Percentiles rank a stretch among this genome's conserved stretches.
phyloP scores from a whole-genome alignment of 1,284 basidiomycete species.

The Ganoderma boninense region DNA sequence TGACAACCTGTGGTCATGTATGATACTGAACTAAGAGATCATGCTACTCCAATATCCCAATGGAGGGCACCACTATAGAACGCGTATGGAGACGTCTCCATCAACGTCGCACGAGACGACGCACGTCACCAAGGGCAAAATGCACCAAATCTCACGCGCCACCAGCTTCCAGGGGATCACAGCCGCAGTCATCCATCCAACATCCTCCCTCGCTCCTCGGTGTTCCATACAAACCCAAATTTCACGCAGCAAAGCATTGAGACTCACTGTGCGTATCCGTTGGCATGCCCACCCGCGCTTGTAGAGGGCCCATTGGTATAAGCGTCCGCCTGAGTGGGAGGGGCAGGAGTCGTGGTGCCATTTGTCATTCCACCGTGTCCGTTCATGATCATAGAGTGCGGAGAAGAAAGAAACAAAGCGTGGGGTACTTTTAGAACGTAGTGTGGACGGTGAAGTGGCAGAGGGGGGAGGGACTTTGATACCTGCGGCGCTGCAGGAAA shows the following conservation, averaged over 20 bases:
- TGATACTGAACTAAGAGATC: neutral
- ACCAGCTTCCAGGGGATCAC: neutral
- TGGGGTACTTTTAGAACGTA: neutral
- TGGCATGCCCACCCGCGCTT: slow-evolving; percentile 32
- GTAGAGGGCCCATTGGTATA: slow-evolving; percentile 38
- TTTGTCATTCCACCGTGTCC: slow-evolving; percentile 45
- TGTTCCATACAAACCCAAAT: neutral
- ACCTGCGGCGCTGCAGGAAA: slow-evolving; percentile 9
- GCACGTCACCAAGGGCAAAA: slow-evolving; percentile 6
- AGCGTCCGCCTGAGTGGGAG: slow-evolving; percentile 22
- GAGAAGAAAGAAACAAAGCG: neutral
- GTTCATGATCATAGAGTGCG: slow-evolving; percentile 37
- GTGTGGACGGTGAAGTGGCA: slow-evolving; percentile 4
- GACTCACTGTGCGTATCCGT: slow-evolving; percentile 43
- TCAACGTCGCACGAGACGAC: slow-evolving; percentile 8
- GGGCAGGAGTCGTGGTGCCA: slow-evolving; percentile 35
- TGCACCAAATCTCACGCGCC: slow-evolving; percentile 15
- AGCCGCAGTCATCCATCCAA: neutral
- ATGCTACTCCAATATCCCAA: neutral
- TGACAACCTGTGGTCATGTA: neutral
- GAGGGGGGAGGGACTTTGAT: slow-evolving; percentile 6
- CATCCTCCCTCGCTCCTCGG: neutral
- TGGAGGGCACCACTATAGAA: no score
- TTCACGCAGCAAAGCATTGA: neutral
- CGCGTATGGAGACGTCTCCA: neutral